phyloP scores from a whole-genome alignment of 257 asterid species.

The Jacaranda copaia region DNA sequence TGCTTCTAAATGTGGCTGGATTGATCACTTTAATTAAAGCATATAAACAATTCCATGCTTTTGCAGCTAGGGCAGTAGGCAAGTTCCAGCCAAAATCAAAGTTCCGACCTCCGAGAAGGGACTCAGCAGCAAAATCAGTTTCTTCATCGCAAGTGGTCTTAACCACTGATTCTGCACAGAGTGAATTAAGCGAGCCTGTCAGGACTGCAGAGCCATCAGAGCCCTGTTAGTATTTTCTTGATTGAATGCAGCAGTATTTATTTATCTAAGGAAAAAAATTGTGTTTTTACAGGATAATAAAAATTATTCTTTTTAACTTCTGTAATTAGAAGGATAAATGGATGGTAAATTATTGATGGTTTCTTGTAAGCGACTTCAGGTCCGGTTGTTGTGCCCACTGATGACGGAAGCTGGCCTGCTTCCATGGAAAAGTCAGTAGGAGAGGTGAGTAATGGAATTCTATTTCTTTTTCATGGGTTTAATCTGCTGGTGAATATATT shows the following conservation, averaged over 20 bases:
- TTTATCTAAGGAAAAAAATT: neutral
- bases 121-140: conserved; percentile 39
- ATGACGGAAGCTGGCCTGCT: conserved; percentile 44
- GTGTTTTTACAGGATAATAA: neutral
- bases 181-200: conserved; percentile 26
- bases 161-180: conserved; percentile 36
- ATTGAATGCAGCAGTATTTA: neutral
- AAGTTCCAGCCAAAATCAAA: conserved; percentile 77
- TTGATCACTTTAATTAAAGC: neutral
- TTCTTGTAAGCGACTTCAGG: conserved; percentile 33
- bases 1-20: conserved; percentile 6
- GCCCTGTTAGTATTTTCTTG: conserved; percentile 44
- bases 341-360: conserved; percentile 20
- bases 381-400: conserved; percentile 46
- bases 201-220: conserved; percentile 38
- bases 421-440: conserved; percentile 47
- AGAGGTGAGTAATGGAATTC: conserved; percentile 54
- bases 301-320: neutral
- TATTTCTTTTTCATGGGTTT: conserved; percentile 19
- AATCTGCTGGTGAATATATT: conserved; percentile 33
- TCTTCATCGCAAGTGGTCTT: conserved; percentile 46
- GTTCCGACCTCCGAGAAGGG: conserved; percentile 49
- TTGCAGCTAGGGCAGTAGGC: conserved; percentile 59
- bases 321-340: conserved; percentile 1
- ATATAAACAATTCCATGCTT: conserved; percentile 4